Base-by-base conservation (phyloP, 495 filamentous ascomycete genomes). In the Trichoderma reesei region DNA sequence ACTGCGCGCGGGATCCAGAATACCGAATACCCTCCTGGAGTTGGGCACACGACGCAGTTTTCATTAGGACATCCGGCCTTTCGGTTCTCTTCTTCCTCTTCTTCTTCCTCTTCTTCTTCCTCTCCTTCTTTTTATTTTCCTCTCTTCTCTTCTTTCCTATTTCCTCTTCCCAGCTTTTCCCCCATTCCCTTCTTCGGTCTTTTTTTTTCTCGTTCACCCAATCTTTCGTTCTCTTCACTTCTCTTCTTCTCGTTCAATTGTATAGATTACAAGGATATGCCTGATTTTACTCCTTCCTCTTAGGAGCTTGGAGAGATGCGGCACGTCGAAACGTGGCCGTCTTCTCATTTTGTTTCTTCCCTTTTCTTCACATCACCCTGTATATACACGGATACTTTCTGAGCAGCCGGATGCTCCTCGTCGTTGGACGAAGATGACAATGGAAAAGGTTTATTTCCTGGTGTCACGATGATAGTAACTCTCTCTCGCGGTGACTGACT, bases 191-290 rank as follows among this genome's bases (percentile, higher is more conserved):
- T 31, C 51, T 34, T 36, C 20, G 11, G 20, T 34, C 26, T 13
- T 33, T 34, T 34, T 13, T 34, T 8, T 31, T 56, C 5, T 56
- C 31, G 9, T 33, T 56, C 20, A 9, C 10, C 14, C 5, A 6
- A 33, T 7, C 18, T 56, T 34, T 56, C 51, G 8, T 34, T 56
- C 8, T 33, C 31, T 44, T 31, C n/a, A 26, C 16, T 51, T 51
- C 46, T 51, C 14, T 44, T n/a, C 26, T 44, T 48, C 26, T 31
- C 18, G 20, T 56, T 56, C 51, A 34, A 33, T 56, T 34, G 31
- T 56, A 56, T 56, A 56, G 51, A 56, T 56, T 56, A 56, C 51
- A 56, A 56, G 11, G 31, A 56, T 26, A 56, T 56, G 34, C 51
- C 51, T 26, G 2, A 51, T 34, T 34, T 56, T 11, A 10, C 26